Evolutionary conservation across 1,284 basidiomycete species (phyloP).

Genomic region (Vanrija sp.): DNA sequence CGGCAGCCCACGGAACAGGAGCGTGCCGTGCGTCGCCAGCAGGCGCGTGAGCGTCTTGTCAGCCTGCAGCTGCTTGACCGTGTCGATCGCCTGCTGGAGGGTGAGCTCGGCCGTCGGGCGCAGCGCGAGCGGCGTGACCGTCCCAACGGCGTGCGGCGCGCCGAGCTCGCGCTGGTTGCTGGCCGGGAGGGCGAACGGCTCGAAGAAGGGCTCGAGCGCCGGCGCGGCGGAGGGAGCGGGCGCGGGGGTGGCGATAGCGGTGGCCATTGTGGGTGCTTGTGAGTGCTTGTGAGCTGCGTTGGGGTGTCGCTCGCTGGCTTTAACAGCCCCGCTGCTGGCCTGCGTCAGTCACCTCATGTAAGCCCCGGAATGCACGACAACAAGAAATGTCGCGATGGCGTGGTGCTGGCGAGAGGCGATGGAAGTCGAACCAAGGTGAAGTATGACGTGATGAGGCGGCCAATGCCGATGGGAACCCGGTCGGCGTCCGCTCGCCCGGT

Average conservation of each 20-base stretch:
- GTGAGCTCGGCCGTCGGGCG: background rate
- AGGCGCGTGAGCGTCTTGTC: conserved; percentile 4
- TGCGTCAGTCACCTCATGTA: too few species aligned
- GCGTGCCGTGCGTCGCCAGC: conserved; percentile 11
- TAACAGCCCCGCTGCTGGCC: too few species aligned
- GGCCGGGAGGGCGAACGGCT: conserved; percentile 55
- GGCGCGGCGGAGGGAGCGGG: background rate
- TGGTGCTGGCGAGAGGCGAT: too few species aligned
- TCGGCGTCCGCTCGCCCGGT: too few species aligned
- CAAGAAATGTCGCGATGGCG: too few species aligned
- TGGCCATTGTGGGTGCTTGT: background rate
- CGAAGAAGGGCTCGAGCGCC: background rate
- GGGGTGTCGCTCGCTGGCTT: too few species aligned
- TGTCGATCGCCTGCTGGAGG: conserved; percentile 3
- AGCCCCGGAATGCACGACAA: too few species aligned
- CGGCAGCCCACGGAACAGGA: conserved; percentile 17
- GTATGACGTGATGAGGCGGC: too few species aligned
- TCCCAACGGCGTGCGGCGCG: conserved; percentile 49
- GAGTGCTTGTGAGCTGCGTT: too few species aligned
- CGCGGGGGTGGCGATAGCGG: background rate
- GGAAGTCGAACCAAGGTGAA: too few species aligned
- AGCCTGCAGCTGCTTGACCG: conserved; percentile 2
- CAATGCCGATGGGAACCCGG: too few species aligned
- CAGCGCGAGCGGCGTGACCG: conserved; percentile 7
- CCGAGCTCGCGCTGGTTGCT: conserved; percentile 71